phyloP scores from a whole-genome alignment of 2,329 filamentous ascomycete species.

The Calonectria honghensis region DNA sequence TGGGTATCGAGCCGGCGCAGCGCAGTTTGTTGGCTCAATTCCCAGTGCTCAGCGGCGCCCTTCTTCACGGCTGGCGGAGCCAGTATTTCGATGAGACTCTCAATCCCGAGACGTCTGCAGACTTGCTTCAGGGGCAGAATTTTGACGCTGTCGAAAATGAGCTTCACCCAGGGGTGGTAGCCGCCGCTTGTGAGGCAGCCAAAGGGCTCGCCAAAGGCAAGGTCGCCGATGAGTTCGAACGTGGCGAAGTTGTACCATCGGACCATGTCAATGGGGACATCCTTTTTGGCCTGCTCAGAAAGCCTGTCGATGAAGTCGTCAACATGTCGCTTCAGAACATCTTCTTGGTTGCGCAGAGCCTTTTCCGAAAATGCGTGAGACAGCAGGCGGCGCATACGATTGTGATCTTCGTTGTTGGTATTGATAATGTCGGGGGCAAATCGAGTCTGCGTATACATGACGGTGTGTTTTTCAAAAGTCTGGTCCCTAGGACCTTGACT shows the following conservation, averaged over 20 bases:
- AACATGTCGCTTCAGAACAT: not conserved
- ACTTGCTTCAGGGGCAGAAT: not conserved
- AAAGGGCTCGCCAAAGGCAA: constrained; percentile 5
- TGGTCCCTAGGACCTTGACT: not conserved
- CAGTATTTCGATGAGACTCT: not conserved
- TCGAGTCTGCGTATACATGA: not conserved
- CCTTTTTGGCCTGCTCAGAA: not conserved
- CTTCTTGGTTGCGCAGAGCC: constrained; percentile 7
- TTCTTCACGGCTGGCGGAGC: not conserved
- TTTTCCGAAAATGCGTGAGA: constrained; percentile 8
- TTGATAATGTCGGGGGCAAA: not conserved
- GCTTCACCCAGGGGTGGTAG: not conserved
- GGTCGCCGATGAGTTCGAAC: not conserved
- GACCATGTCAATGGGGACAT: not conserved
- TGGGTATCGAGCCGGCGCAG: not conserved
- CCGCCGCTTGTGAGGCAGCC: not conserved
- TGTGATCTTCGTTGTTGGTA: constrained; percentile 1
- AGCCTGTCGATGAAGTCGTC: not conserved
- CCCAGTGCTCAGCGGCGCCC: not conserved
- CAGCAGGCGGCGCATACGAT: not conserved
- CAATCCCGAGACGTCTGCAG: not conserved
- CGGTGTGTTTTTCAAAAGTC: not conserved
- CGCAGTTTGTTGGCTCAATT: not conserved
- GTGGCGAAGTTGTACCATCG: constrained; percentile 10
- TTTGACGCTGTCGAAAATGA: not conserved